Evolutionary conservation across 345 rosid species (phyloP), one percentile per base, ranked within the genome.

Genomic region (Brassica cretica): DNA sequence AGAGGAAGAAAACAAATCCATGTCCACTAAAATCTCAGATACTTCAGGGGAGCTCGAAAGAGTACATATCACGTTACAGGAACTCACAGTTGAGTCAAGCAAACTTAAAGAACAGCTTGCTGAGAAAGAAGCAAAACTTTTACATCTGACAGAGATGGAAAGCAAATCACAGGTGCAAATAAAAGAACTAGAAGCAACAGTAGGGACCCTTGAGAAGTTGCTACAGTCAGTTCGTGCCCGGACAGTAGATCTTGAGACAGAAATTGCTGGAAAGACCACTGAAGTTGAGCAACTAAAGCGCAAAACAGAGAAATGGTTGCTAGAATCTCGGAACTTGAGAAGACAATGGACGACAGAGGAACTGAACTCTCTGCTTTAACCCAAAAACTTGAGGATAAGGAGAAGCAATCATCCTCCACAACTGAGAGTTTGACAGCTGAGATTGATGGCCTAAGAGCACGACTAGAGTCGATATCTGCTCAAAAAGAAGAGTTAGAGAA

Each of bases 401-500:
- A 85, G 79, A 84, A 71, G 53, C 87, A 87, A 82, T 87, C 89
- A 9, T 78, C 80, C 58, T 86, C 88, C 37, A 84, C 78, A 80
- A 74, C 53, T 16, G 91, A 88, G 81, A 89, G 82, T 61, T 82
- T 91, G 90, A 86, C 84, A 19, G 69, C 58, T 39, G 89, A 85
- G 78, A 27, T 88, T 21, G 77, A 85, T 64, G 71, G 70, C 74
- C 76, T 87, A 77, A 81, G 80, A 64, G 77, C 66, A 44, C 86
- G 81, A 30, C 44, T 86, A 78, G 88, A 83, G 73, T 81, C 85
- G 11, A 58, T 83, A 70, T 76, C 65, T 32, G 62, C 70, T 44
- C 81, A 88, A 80, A 94, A 88, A 44, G 77, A 82, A 65, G 89
- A 90, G 77, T 73, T 94, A 85, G 96, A 92, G 82, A 90, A 81